A percentile compares a stretch with the other conserved stretches of the same genome.
Conservation (phyloP, 2,329 filamentous ascomycete species). For the Bipolaris cookei region DNA sequence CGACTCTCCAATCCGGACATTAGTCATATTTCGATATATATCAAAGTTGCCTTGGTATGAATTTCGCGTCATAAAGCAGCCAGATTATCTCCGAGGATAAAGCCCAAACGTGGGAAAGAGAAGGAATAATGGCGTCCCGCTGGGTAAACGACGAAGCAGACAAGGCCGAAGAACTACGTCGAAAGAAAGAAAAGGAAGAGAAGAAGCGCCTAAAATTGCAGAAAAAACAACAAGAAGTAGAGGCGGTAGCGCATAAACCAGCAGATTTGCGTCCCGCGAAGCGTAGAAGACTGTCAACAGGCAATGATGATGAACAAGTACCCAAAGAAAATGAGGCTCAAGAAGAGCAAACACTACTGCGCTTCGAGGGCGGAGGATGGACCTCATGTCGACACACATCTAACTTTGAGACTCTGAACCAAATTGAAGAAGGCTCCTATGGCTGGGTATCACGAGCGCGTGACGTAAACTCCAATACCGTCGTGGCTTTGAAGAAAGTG, state of each 20-base stretch:
- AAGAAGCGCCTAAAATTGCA: slow-evolving; percentile 85
- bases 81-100: not conserved
- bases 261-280: slow-evolving; percentile 59
- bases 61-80: not conserved
- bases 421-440: slow-evolving; percentile 97
- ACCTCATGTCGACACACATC: slow-evolving; percentile 77
- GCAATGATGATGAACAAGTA: slow-evolving; percentile 41
- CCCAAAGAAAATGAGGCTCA: slow-evolving; percentile 26
- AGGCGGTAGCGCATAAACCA: slow-evolving; percentile 52
- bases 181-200: slow-evolving; percentile 84
- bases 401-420: slow-evolving; percentile 90
- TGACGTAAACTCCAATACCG: slow-evolving; percentile 72
- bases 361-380: slow-evolving; percentile 74
- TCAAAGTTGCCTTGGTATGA: not conserved
- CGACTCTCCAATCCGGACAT: not conserved
- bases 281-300: slow-evolving; percentile 64
- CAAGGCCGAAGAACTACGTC: slow-evolving; percentile 71
- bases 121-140: slow-evolving; percentile 67
- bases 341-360: slow-evolving; percentile 65
- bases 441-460: slow-evolving; percentile 89
- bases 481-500: slow-evolving; percentile 91
- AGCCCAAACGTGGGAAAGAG: not conserved
- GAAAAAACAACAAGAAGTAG: slow-evolving; percentile 74
- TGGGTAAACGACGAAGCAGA: slow-evolving; percentile 90
- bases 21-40: not conserved